These are phyloP conservation scores for Hanseniaspora jakobsenii DNA, from an alignment of 805 yeast genomes.

Conservation along the genomic window DNA sequence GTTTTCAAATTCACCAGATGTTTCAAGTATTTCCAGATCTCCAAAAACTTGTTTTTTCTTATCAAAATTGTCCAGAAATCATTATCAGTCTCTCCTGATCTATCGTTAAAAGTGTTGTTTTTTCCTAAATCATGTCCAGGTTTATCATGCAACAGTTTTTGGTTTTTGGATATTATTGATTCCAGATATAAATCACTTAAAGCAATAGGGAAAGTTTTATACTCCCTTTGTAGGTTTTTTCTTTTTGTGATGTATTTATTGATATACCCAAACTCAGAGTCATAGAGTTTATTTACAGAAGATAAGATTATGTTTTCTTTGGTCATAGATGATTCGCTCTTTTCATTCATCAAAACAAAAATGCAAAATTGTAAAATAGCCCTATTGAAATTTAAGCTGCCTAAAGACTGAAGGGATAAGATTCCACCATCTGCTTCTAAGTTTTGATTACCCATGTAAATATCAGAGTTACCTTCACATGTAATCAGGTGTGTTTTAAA, in stretches of 20 bases:
- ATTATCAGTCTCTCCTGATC: background rate
- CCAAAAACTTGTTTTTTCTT: constrained; percentile 17
- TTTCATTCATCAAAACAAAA: background rate
- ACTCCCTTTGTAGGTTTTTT: background rate
- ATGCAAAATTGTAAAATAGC: background rate
- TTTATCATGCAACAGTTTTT: background rate
- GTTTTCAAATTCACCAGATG: too few species aligned
- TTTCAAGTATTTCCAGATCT: constrained; percentile 20
- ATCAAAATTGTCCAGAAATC: constrained; percentile 1
- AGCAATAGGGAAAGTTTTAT: constrained; percentile 4
- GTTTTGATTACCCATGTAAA: too few species aligned
- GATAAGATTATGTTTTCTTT: background rate
- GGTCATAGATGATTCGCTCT: background rate
- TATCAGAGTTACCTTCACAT: constrained; percentile 28
- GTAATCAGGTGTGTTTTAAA: constrained; percentile 25
- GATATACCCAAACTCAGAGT: constrained; percentile 10
- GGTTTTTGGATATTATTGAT: background rate
- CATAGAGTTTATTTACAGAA: constrained; percentile 5
- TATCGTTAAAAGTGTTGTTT: background rate
- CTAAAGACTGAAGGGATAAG: constrained; percentile 18
- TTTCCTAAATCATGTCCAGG: background rate
- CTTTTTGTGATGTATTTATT: constrained; percentile 3
- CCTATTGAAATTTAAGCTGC: background rate
- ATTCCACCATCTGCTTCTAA: too few species aligned
- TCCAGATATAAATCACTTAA: constrained; percentile 10